phyloP scores from a whole-genome alignment of 495 filamentous ascomycete genomes.

The Neurospora africana region DNA sequence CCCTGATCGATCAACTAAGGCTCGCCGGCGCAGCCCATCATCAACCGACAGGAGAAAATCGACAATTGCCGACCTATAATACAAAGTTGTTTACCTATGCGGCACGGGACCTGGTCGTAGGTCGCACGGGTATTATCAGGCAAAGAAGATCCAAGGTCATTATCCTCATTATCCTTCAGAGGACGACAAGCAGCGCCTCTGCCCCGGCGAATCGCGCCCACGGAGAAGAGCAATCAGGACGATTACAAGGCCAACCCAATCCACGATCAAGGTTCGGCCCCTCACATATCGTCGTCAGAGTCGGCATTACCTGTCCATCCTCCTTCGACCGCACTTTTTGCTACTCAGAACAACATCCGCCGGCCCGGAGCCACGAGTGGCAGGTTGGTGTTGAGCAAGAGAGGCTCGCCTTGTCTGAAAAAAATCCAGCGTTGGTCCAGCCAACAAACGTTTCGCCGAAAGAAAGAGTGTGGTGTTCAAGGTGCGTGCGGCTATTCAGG shows the following conservation, averaged over 20 bases:
- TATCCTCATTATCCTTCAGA: conserved; percentile 1
- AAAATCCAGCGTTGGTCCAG: not conserved
- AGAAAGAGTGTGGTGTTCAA: conserved; percentile 2
- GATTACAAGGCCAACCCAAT: not conserved
- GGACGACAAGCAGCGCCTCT: not conserved
- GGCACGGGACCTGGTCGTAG: conserved; percentile 3
- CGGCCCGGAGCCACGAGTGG: conserved; percentile 4
- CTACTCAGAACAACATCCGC: conserved; percentile 5
- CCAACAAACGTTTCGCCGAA: not conserved
- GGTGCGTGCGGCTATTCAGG: not conserved
- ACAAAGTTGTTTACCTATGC: not conserved
- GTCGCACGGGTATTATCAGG: not conserved
- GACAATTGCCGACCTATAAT: conserved; percentile 4
- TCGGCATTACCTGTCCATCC: not conserved
- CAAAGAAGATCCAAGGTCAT: not conserved
- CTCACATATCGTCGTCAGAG: conserved; percentile 2
- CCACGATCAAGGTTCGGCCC: not conserved
- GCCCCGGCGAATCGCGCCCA: not conserved
- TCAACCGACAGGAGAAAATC: not conserved
- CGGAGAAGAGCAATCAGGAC: not conserved
- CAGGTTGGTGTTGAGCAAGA: not conserved
- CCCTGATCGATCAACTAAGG: not conserved
- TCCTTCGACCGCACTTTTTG: not conserved
- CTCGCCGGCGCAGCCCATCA: not conserved
- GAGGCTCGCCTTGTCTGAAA: conserved; percentile 1